phyloP scores from a whole-genome alignment of 495 filamentous ascomycete species.

The Trichoderma gamsii region DNA sequence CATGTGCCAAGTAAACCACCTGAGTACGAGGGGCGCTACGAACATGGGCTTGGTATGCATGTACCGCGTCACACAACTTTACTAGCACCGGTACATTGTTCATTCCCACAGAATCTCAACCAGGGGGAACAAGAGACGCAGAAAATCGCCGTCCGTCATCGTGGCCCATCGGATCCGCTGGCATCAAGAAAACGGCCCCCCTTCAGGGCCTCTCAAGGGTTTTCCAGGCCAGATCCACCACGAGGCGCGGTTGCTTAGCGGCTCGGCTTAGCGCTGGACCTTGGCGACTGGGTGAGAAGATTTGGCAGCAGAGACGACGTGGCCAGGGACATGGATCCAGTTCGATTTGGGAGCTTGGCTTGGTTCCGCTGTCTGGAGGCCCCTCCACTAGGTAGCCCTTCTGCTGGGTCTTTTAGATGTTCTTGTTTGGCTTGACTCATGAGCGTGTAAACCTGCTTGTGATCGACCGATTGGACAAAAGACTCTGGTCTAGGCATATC shows the following conservation, averaged over 20 bases:
- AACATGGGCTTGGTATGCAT: no score
- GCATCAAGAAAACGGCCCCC: not conserved
- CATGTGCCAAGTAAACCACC: not conserved
- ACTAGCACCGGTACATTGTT: not conserved
- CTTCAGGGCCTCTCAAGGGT: not conserved
- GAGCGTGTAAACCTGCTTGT: no score
- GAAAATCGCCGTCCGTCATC: not conserved
- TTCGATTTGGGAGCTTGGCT: not conserved
- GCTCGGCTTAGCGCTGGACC: not conserved
- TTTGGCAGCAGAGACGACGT: not conserved
- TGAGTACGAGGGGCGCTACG: not conserved
- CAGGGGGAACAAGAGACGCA: not conserved
- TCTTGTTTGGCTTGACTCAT: no score
- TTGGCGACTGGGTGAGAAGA: not conserved
- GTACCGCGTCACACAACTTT: no score
- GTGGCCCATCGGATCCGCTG: conserved; percentile 1
- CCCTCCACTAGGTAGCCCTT: no score
- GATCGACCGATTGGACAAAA: no score
- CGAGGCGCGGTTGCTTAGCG: conserved; percentile 1
- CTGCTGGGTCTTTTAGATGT: no score
- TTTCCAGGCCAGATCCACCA: not conserved
- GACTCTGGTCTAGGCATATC: no score
- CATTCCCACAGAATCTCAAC: not conserved
- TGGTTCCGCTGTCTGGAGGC: not conserved
- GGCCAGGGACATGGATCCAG: not conserved